These are phyloP conservation scores for Xylona heveae DNA, from an alignment of 495 filamentous ascomycete species.

Conservation along the genomic window DNA sequence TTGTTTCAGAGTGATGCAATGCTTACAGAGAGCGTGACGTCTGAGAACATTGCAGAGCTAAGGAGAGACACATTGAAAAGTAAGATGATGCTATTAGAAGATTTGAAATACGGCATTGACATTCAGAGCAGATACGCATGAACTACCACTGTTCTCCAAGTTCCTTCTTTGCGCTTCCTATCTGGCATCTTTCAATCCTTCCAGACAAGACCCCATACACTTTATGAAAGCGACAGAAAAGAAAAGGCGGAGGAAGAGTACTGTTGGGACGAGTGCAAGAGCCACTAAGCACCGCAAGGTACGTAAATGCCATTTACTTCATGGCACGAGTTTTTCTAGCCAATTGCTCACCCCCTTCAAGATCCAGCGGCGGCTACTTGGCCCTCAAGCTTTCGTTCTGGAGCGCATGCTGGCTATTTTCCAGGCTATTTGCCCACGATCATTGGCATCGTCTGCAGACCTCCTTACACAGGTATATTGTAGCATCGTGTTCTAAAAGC, in stretches of 20 bases:
- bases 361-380: constrained; percentile 46
- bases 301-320: background rate
- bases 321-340: background rate
- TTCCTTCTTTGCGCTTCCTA: constrained; percentile 73
- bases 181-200: constrained; percentile 73
- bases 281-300: constrained; percentile 9
- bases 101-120: too few relatives aligned
- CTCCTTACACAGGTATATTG: constrained; percentile 16
- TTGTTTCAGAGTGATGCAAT: constrained; percentile 59
- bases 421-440: constrained; percentile 51
- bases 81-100: too few relatives aligned
- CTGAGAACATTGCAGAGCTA: too few relatives aligned
- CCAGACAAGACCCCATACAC: constrained; percentile 52
- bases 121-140: constrained; percentile 8
- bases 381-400: constrained; percentile 62
- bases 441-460: constrained; percentile 28
- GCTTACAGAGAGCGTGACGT: constrained; percentile 47
- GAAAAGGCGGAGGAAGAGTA: constrained; percentile 23
- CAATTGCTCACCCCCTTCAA: constrained; percentile 1
- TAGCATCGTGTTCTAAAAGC: constrained; percentile 2
- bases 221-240: constrained; percentile 65
- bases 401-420: constrained; percentile 82
- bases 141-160: constrained; percentile 61
- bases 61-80: too few relatives aligned
- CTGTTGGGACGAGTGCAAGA: constrained; percentile 12